Conservation (phyloP, 2,329 filamentous ascomycete species). For the Fusarium compactum region DNA sequence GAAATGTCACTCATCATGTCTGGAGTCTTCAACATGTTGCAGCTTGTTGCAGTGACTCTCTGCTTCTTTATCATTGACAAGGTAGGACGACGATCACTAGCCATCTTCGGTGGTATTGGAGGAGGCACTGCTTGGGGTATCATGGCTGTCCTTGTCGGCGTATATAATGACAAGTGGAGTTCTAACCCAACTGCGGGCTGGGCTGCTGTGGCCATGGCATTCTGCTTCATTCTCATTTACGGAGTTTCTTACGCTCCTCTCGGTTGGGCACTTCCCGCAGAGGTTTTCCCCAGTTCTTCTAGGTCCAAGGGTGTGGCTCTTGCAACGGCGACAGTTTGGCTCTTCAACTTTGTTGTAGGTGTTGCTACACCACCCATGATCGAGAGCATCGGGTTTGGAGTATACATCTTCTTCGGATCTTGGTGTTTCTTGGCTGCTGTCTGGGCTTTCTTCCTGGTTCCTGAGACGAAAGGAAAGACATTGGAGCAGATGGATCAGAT, state of each 20-base stretch:
- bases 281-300: slow-evolving; percentile 53
- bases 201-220: slow-evolving; percentile 33
- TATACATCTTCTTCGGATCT: slow-evolving; percentile 66
- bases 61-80: slow-evolving; percentile 50
- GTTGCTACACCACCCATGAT: slow-evolving; percentile 67
- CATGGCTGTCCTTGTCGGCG: slow-evolving; percentile 34
- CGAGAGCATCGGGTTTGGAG: slow-evolving; percentile 60
- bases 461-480: slow-evolving; percentile 35
- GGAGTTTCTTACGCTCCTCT: slow-evolving; percentile 50
- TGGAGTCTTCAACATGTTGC: slow-evolving; percentile 52
- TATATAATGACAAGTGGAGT: slow-evolving; percentile 33
- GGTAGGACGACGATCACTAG: slow-evolving; percentile 46
- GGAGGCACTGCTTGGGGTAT: slow-evolving; percentile 16
- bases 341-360: slow-evolving; percentile 56
- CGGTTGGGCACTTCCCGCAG: slow-evolving; percentile 53
- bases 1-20: slow-evolving; percentile 50
- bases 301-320: slow-evolving; percentile 54
- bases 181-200: slow-evolving; percentile 18
- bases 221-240: slow-evolving; percentile 17
- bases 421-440: slow-evolving; percentile 62
- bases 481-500: slow-evolving; percentile 40
- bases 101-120: slow-evolving; percentile 34
- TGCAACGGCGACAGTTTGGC: slow-evolving; percentile 52
- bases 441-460: slow-evolving; percentile 48
- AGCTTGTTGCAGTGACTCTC: slow-evolving; percentile 48